Evolutionary conservation across 2,329 filamentous ascomycete genomes (phyloP).

Genomic region (Elsinoe batatas): DNA sequence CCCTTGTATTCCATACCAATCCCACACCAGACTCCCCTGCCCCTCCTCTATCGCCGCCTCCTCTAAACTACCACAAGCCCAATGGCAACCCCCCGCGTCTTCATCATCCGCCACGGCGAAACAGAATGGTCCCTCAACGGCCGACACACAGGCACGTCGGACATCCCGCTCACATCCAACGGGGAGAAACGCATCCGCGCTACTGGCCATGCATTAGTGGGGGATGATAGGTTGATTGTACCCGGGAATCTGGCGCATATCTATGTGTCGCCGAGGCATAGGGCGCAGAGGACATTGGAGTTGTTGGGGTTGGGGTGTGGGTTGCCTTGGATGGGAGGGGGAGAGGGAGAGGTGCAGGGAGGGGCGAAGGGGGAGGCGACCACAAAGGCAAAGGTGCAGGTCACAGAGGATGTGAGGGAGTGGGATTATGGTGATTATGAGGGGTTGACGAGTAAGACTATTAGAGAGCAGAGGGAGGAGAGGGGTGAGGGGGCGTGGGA

Average conservation of each 20-base stretch:
- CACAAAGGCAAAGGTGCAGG: slow-evolving; percentile 35
- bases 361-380: slow-evolving; percentile 25
- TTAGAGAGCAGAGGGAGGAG: slow-evolving; percentile 36
- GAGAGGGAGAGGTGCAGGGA: slow-evolving; percentile 22
- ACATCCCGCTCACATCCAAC: slow-evolving; percentile 73
- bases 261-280: slow-evolving; percentile 73
- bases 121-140: slow-evolving; percentile 87
- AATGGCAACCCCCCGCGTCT: slow-evolving; percentile 39
- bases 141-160: slow-evolving; percentile 71
- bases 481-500: slow-evolving; percentile 57
- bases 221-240: slow-evolving; percentile 73
- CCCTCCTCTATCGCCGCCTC: neutral
- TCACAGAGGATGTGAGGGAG: slow-evolving; percentile 46
- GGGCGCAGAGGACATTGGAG: slow-evolving; percentile 84
- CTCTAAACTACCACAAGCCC: neutral
- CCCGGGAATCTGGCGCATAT: slow-evolving; percentile 74
- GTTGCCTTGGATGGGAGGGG: slow-evolving; percentile 60
- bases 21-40: neutral
- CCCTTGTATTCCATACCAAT: neutral
- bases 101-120: slow-evolving; percentile 70
- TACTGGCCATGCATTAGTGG: slow-evolving; percentile 76
- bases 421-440: slow-evolving; percentile 58
- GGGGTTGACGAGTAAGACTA: slow-evolving; percentile 44
- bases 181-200: slow-evolving; percentile 48
- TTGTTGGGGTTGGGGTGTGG: slow-evolving; percentile 65